Conservation (phyloP, 768 basidiomycete species). For the Cyclocybe aegerita region DNA sequence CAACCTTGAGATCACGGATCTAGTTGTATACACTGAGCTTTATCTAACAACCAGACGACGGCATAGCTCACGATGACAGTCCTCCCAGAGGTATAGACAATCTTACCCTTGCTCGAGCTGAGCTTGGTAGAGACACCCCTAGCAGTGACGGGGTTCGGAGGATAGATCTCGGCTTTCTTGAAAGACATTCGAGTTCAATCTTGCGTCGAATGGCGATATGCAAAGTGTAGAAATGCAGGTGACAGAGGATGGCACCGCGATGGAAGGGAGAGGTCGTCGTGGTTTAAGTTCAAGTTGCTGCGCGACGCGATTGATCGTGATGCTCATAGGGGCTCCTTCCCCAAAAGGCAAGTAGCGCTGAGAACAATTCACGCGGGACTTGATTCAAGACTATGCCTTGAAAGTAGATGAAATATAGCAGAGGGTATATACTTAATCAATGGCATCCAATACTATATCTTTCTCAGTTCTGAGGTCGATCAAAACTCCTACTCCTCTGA, state of each 20-base stretch:
- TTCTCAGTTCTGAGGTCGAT: too few relatives aligned
- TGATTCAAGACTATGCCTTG: neutral
- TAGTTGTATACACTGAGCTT: slow-evolving; percentile 25
- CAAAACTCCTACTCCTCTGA: too few relatives aligned
- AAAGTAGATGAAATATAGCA: too few relatives aligned
- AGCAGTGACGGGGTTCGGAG: slow-evolving; percentile 56
- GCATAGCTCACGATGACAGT: slow-evolving; percentile 71
- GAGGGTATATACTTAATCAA: too few relatives aligned
- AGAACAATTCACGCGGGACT: neutral
- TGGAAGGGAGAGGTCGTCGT: slow-evolving; percentile 8
- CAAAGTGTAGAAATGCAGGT: slow-evolving; percentile 2
- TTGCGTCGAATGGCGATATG: neutral
- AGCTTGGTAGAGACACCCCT: slow-evolving; percentile 34
- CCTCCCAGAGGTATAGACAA: slow-evolving; percentile 84
- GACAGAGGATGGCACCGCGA: neutral
- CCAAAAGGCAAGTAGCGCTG: neutral
- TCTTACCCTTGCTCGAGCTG: slow-evolving; percentile 62
- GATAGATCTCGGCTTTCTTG: slow-evolving; percentile 48
- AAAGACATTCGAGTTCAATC: slow-evolving; percentile 30
- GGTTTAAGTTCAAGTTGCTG: slow-evolving; percentile 12
- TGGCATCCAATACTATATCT: too few relatives aligned
- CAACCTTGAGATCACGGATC: slow-evolving; percentile 84
- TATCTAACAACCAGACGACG: neutral
- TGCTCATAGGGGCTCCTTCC: slow-evolving; percentile 10
- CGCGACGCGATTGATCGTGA: slow-evolving; percentile 13